Evolutionary conservation across 1,284 basidiomycete species (phyloP).

Genomic region (Apiotrichum brassicae): DNA sequence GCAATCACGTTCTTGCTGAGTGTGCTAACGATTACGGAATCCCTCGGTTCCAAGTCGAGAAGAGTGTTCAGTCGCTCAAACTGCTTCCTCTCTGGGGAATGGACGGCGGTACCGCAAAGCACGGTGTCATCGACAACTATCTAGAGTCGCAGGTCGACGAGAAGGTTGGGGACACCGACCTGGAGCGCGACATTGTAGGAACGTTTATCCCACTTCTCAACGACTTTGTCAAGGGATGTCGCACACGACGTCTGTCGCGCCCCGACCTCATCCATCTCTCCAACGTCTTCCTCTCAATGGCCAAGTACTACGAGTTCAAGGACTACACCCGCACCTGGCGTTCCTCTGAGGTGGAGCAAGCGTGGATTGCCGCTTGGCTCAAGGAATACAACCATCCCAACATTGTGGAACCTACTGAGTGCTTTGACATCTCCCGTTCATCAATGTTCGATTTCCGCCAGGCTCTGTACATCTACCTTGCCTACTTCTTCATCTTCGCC

Average conservation of each 20-base stretch:
- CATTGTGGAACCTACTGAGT: constrained; percentile 5
- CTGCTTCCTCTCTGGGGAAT: constrained; percentile 14
- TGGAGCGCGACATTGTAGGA: constrained; percentile 10
- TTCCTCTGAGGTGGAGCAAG: constrained; percentile 6
- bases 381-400: constrained; percentile 8
- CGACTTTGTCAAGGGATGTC: constrained; percentile 12
- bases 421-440: constrained; percentile 8
- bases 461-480: constrained; percentile 11
- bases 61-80: constrained; percentile 9
- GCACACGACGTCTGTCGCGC: constrained; percentile 3
- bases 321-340: constrained; percentile 12
- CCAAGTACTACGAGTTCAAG: constrained; percentile 11
- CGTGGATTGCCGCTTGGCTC: constrained; percentile 10
- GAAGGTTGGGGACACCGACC: constrained; percentile 9
- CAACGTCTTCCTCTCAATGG: constrained; percentile 11
- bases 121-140: constrained; percentile 10
- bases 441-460: constrained; percentile 11
- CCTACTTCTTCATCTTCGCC: constrained; percentile 15
- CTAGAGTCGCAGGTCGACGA: constrained; percentile 13
- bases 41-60: constrained; percentile 14
- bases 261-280: constrained; percentile 2
- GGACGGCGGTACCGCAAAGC: constrained; percentile 7
- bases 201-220: constrained; percentile 8
- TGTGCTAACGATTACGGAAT: constrained; percentile 14
- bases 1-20: constrained; percentile 14